Evolutionary conservation across 2,329 filamentous ascomycete genomes (phyloP).

Genomic region (Cordyceps farinosa): DNA sequence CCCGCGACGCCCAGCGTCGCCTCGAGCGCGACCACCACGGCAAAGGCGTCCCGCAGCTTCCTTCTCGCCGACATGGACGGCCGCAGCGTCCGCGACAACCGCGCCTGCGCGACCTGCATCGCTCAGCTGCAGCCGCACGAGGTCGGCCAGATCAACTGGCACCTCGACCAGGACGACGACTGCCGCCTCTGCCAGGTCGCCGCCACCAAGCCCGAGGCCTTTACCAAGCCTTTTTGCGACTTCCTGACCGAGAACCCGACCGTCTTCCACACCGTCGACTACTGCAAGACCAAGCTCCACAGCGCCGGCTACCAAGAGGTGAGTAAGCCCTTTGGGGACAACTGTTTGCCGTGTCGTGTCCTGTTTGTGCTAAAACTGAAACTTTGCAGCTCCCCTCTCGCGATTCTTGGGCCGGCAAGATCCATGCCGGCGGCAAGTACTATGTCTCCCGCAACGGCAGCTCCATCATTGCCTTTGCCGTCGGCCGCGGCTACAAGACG

Average conservation of each 20-base stretch:
- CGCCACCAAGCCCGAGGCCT: constrained; percentile 55
- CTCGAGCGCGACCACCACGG: neutral
- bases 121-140: constrained; percentile 30
- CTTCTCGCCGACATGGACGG: constrained; percentile 41
- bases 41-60: constrained; percentile 40
- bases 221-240: constrained; percentile 78
- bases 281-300: constrained; percentile 70
- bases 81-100: constrained; percentile 32
- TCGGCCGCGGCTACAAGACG: constrained; percentile 75
- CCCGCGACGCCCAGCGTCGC: constrained; percentile 7
- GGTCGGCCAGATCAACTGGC: constrained; percentile 32
- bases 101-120: constrained; percentile 39
- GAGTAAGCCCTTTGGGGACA: constrained; percentile 22
- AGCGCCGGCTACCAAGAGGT: constrained; percentile 71
- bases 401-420: constrained; percentile 68
- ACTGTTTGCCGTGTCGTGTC: neutral
- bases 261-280: constrained; percentile 82
- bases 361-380: neutral
- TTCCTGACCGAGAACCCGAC: constrained; percentile 91
- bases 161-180: constrained; percentile 23
- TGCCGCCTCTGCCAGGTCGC: constrained; percentile 38
- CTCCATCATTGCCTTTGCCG: constrained; percentile 77
- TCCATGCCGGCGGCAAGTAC: constrained; percentile 82
- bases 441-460: constrained; percentile 82
- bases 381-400: constrained; percentile 66